A percentile compares a stretch with the other conserved stretches of the same genome.
Conservation (phyloP, 495 filamentous ascomycete species). For the Opeltia flavorubescens region DNA sequence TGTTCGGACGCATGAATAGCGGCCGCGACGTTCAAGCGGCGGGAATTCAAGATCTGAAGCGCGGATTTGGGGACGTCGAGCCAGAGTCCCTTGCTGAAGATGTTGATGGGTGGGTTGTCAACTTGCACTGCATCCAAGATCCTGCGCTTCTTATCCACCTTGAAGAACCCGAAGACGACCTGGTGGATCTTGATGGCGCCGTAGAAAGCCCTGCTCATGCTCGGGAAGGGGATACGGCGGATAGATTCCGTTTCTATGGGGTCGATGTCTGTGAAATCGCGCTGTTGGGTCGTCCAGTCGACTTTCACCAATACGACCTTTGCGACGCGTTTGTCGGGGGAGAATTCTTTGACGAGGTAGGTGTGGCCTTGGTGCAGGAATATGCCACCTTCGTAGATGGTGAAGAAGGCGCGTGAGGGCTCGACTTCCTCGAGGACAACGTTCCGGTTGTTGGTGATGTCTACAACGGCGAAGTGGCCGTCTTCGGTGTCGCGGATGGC, state of each 20-base stretch:
- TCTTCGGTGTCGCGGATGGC: slow-evolving; percentile 89
- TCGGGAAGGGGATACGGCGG: slow-evolving; percentile 43
- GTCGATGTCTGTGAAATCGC: slow-evolving; percentile 92
- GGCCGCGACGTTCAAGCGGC: slow-evolving; percentile 66
- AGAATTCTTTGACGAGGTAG: slow-evolving; percentile 84
- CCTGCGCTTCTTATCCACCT: slow-evolving; percentile 64
- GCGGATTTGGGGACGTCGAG: slow-evolving; percentile 73
- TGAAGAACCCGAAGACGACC: slow-evolving; percentile 92
- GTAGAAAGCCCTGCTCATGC: slow-evolving; percentile 55
- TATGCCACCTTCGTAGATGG: slow-evolving; percentile 92
- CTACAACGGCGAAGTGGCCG: slow-evolving; percentile 82
- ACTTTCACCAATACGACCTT: slow-evolving; percentile 69
- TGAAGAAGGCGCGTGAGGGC: slow-evolving; percentile 86
- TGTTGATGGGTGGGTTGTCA: slow-evolving; percentile 80
- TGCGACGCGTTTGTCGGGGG: slow-evolving; percentile 61
- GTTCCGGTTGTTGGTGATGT: slow-evolving; percentile 71
- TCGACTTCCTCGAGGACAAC: slow-evolving; percentile 90
- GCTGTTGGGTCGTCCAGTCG: slow-evolving; percentile 87
- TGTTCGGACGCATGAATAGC: slow-evolving; percentile 94
- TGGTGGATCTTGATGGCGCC: slow-evolving; percentile 72
- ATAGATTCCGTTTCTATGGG: slow-evolving; percentile 78
- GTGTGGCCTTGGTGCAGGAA: slow-evolving; percentile 91
- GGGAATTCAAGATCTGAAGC: slow-evolving; percentile 60
- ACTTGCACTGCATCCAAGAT: slow-evolving; percentile 89
- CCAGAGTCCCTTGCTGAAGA: slow-evolving; percentile 87